Conservation (phyloP, 495 filamentous ascomycete genomes). For the Glarea lozoyensis region DNA sequence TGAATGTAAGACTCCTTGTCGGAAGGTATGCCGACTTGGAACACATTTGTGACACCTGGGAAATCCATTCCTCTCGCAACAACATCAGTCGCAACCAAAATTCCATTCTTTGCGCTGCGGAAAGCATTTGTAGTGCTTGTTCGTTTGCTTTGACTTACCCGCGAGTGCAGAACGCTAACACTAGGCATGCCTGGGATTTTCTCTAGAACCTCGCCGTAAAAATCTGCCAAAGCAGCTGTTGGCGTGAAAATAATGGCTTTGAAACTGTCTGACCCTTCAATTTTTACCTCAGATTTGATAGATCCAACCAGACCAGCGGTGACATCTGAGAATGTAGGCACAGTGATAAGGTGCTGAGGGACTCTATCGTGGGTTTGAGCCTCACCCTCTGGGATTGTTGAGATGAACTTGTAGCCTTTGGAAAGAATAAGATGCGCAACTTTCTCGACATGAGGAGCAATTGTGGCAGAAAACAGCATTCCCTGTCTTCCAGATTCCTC, state of each 20-base stretch:
- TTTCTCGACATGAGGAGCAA: slow-evolving; percentile 52
- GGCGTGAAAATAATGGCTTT: slow-evolving; percentile 65
- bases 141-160: slow-evolving; percentile 47
- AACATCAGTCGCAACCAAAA: slow-evolving; percentile 62
- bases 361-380: slow-evolving; percentile 51
- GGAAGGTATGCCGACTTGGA: slow-evolving; percentile 56
- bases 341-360: slow-evolving; percentile 48
- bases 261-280: slow-evolving; percentile 27
- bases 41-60: slow-evolving; percentile 61
- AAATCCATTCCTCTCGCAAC: slow-evolving; percentile 73
- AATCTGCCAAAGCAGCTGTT: slow-evolving; percentile 53
- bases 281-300: slow-evolving; percentile 33
- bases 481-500: slow-evolving; percentile 44
- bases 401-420: slow-evolving; percentile 48
- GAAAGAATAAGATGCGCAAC: slow-evolving; percentile 49
- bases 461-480: slow-evolving; percentile 67
- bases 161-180: slow-evolving; percentile 51
- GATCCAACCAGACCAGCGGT: slow-evolving; percentile 42
- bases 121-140: slow-evolving; percentile 51
- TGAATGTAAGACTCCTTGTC: slow-evolving; percentile 63
- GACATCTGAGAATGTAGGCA: slow-evolving; percentile 43
- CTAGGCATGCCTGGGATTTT: slow-evolving; percentile 32
- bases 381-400: slow-evolving; percentile 53
- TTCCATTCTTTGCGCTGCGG: slow-evolving; percentile 42
- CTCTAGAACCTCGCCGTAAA: slow-evolving; percentile 41